These are phyloP conservation scores for Nevesoporus exiguus DNA, from an alignment of 768 basidiomycete species.

Conservation along the genomic window DNA sequence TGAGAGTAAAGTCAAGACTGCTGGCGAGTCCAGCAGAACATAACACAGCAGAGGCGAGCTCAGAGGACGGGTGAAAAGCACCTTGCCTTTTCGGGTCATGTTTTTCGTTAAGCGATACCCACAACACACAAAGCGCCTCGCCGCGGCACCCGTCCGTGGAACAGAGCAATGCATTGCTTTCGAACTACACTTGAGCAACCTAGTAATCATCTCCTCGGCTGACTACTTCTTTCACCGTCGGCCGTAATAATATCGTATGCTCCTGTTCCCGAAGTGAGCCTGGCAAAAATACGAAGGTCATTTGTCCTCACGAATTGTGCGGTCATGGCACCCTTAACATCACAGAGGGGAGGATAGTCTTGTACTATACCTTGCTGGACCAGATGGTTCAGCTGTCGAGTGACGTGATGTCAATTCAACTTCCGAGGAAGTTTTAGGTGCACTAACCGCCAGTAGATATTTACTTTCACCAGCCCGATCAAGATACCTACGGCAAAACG, in stretches of 20 bases:
- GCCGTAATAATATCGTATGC: slow-evolving; percentile 81
- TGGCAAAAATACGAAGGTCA: not conserved
- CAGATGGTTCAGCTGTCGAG: slow-evolving; percentile 74
- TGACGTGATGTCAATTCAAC: not conserved
- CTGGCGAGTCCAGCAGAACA: not conserved
- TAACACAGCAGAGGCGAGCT: not conserved
- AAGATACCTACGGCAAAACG: slow-evolving; percentile 93
- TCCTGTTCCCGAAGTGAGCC: slow-evolving; percentile 46
- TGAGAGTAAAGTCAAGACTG: not conserved
- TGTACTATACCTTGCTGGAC: slow-evolving; percentile 86
- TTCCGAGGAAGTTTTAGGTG: not conserved
- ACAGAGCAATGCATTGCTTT: not conserved
- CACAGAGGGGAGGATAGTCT: slow-evolving; percentile 90
- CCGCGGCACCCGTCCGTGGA: not conserved
- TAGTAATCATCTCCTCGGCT: slow-evolving; percentile 83
- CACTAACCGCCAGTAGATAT: slow-evolving; percentile 81
- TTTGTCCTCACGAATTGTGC: slow-evolving; percentile 74
- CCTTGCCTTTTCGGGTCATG: slow-evolving; percentile 24
- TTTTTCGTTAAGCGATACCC: slow-evolving; percentile 1
- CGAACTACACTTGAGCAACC: slow-evolving; percentile 15
- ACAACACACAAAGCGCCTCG: not conserved
- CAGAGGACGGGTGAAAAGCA: not conserved
- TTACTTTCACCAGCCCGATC: slow-evolving; percentile 91
- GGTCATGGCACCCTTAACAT: slow-evolving; percentile 84
- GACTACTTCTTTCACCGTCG: slow-evolving; percentile 81